Conservation (phyloP, 2,329 filamentous ascomycete species). For the Sporothrix curviconia region DNA sequence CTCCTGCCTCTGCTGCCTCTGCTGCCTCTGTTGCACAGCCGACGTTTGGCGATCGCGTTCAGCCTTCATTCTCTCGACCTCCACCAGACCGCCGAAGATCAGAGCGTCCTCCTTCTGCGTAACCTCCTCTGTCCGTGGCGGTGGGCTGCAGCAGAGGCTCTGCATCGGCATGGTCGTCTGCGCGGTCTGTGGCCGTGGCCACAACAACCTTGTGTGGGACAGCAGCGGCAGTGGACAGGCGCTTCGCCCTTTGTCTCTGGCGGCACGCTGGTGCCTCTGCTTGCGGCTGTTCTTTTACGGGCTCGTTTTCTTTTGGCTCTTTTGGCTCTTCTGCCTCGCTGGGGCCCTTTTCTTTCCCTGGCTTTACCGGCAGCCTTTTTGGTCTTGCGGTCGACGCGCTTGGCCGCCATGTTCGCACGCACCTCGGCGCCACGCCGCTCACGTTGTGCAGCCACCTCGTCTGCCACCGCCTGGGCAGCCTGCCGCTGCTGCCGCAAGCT, state of each 20-base stretch:
- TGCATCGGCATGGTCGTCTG: conserved; percentile 2
- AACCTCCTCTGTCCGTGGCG: not conserved
- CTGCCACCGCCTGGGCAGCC: conserved; percentile 33
- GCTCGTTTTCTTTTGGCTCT: not conserved
- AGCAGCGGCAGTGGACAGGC: not conserved
- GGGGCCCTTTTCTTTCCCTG: not conserved
- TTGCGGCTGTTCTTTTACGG: not conserved
- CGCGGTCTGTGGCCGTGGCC: not conserved
- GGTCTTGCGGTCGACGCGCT: not conserved
- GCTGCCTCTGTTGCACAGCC: not conserved
- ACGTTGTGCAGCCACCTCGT: conserved; percentile 31
- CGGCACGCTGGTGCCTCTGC: not conserved
- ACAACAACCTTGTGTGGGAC: not conserved
- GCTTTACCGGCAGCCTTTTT: not conserved
- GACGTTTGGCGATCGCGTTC: not conserved
- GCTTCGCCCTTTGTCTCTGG: no score
- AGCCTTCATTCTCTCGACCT: not conserved
- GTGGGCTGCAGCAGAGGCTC: not conserved
- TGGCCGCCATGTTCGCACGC: conserved; percentile 14
- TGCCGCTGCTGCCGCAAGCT: conserved; percentile 42
- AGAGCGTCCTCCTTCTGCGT: conserved; percentile 2
- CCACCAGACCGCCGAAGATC: not conserved
- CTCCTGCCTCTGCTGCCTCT: no score
- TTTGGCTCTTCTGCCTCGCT: not conserved
- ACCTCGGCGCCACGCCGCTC: conserved; percentile 22